These are phyloP conservation scores for Gentiana straminea DNA, from an alignment of 257 asterid species.

Conservation along the genomic window DNA sequence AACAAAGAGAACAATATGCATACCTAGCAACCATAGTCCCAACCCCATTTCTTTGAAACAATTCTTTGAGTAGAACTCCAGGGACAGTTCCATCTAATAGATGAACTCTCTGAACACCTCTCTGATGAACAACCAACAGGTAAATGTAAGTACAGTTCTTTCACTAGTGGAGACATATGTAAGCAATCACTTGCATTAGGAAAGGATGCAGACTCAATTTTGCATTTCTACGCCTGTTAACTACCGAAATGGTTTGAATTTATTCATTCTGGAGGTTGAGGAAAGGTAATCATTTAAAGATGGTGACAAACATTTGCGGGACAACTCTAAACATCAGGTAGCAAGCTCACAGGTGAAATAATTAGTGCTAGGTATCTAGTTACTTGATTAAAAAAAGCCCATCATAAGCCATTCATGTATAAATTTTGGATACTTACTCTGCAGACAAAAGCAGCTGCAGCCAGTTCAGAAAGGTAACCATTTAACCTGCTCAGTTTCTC, in stretches of 20 bases:
- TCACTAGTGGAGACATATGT: not conserved
- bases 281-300: too few species aligned
- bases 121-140: constrained; percentile 33
- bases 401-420: not conserved
- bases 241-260: too few species aligned
- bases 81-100: constrained; percentile 84
- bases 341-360: not conserved
- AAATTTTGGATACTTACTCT: constrained; percentile 38
- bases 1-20: constrained; percentile 12
- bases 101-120: constrained; percentile 96
- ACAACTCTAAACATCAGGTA: not conserved
- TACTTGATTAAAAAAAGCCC: not conserved
- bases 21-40: constrained; percentile 99
- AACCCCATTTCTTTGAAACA: constrained; percentile 91
- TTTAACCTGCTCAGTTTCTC: constrained; percentile 70
- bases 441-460: constrained; percentile 98
- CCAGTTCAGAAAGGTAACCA: constrained; percentile 91
- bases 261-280: too few species aligned
- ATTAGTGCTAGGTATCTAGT: not conserved
- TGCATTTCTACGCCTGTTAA: too few species aligned
- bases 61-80: constrained; percentile 79
- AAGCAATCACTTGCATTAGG: not conserved
- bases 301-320: not conserved
- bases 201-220: not conserved
- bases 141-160: not conserved